Evolutionary conservation across 73 alveolate species (phyloP).

Genomic region (Effrenium voratum): DNA sequence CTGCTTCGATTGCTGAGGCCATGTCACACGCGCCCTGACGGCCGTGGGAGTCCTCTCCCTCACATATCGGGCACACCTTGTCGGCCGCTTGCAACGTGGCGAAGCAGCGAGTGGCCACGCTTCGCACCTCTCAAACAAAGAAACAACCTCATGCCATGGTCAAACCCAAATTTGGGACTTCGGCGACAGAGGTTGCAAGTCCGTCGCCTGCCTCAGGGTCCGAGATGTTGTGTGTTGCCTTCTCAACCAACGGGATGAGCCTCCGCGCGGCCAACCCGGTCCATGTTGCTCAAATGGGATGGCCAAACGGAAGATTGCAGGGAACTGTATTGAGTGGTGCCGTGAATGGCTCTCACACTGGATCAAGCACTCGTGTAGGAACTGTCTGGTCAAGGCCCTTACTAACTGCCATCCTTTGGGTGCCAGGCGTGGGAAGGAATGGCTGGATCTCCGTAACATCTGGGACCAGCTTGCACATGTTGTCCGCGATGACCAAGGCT

Average conservation of each 20-base stretch:
- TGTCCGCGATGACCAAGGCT: conserved; percentile 84
- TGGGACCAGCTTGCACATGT: conserved; percentile 90
- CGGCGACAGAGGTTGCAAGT: background rate
- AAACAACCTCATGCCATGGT: background rate
- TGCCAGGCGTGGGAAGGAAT: conserved; percentile 51
- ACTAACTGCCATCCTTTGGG: background rate
- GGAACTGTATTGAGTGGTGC: too few species aligned
- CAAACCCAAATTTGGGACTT: background rate
- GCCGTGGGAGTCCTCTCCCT: background rate
- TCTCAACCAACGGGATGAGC: conserved; percentile 78
- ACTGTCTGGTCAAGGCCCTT: background rate
- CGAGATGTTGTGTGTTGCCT: conserved; percentile 50
- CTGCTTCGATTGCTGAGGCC: background rate
- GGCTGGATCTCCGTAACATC: conserved; percentile 82
- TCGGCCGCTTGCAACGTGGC: conserved; percentile 65
- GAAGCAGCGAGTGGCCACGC: conserved; percentile 80
- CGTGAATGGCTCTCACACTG: too few species aligned
- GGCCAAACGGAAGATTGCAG: too few species aligned
- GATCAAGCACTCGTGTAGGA: background rate
- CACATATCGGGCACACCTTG: background rate
- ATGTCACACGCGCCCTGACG: background rate
- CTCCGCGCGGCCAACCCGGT: background rate
- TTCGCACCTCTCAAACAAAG: conserved; percentile 14
- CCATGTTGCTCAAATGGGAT: too few species aligned
- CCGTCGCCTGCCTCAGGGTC: conserved; percentile 60